These are phyloP conservation scores for Pichia paraexigua DNA, from an alignment of 805 yeast species.

Conservation along the genomic window DNA sequence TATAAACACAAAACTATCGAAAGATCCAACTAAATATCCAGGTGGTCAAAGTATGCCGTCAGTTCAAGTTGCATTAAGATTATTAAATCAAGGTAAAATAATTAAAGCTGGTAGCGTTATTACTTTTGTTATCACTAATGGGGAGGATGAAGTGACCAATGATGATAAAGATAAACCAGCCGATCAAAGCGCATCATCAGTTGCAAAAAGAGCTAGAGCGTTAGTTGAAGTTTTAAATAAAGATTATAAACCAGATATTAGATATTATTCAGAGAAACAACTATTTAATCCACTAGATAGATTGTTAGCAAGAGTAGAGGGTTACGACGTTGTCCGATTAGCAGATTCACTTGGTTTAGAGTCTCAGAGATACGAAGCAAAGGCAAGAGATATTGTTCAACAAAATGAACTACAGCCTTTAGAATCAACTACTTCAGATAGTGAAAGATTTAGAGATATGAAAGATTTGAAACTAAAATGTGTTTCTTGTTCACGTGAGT, in stretches of 20 bases:
- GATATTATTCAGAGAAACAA: slow-evolving; percentile 80
- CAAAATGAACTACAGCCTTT: slow-evolving; percentile 51
- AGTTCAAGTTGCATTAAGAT: slow-evolving; percentile 82
- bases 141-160: slow-evolving; percentile 1
- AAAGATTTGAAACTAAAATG: slow-evolving; percentile 52
- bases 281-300: slow-evolving; percentile 87
- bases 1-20: slow-evolving; percentile 82
- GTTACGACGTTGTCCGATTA: slow-evolving; percentile 71
- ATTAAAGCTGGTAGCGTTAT: slow-evolving; percentile 86
- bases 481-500: slow-evolving; percentile 45
- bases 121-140: slow-evolving; percentile 64
- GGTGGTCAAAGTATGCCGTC: slow-evolving; percentile 75
- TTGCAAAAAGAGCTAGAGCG: slow-evolving; percentile 80
- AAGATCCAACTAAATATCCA: slow-evolving; percentile 81
- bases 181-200: slow-evolving; percentile 27
- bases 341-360: slow-evolving; percentile 77
- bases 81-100: slow-evolving; percentile 76
- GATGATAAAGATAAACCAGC: slow-evolving; percentile 13
- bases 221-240: slow-evolving; percentile 61
- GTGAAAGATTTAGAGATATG: slow-evolving; percentile 70
- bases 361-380: slow-evolving; percentile 47
- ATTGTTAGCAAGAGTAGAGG: slow-evolving; percentile 75
- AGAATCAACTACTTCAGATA: slow-evolving; percentile 73
- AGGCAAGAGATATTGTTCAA: slow-evolving; percentile 33
- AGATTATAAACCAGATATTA: slow-evolving; percentile 60